Base-by-base conservation (phyloP, 2,329 filamentous ascomycete genomes). In the Hirsutella minnesotensis region DNA sequence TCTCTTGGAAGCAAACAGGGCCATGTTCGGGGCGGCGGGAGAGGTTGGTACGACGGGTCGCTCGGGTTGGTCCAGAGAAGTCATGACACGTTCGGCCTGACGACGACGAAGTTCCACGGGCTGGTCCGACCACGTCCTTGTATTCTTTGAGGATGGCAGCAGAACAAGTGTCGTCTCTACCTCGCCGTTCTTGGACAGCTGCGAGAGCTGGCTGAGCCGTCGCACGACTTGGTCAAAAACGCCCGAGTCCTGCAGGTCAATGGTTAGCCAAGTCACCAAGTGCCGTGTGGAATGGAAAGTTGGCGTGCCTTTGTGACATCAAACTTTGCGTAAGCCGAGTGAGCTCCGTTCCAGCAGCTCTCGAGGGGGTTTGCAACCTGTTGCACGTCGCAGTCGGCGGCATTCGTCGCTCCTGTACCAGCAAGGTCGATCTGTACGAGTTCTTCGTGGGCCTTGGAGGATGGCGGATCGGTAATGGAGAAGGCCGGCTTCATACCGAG, bases 161-260 rank as follows among this genome's bases (percentile, higher is more conserved):
- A 80, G 57, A 13, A 83, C 54, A 33, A 80, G 54, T 10, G 72
- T 70, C 20, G 73, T 73, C 48, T 81, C 73, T 52, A 79, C 64
- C 39, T 73, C 67, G 47, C 69, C 69, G 16, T 62, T 55, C 34
- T 66, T 56, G 42, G 73, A 69, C 30, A 72, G 64, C 37, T 62
- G 56, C 24, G 60, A 52, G 34, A 79, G 62, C 27, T 67, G 61
- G 9, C 63, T 54, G 44, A 79, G 54, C 49, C 64, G 66, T 5
- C 63, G 54, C 43, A 67, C 53, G 34, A 79, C 56, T 22, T 65
- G 55, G 18, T 63, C 53, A 44, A 79, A 49, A 15, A 64, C 53
- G 16, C 66, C 55, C 16, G 62, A 52, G 27, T 70, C 56, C 67
- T 72, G 46, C 12, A 18, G 5, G 37, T 34, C 13, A 1, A 46